Evolutionary conservation across 2,329 filamentous ascomycete genomes (phyloP).

Genomic region (Gaeumannomyces sp.): DNA sequence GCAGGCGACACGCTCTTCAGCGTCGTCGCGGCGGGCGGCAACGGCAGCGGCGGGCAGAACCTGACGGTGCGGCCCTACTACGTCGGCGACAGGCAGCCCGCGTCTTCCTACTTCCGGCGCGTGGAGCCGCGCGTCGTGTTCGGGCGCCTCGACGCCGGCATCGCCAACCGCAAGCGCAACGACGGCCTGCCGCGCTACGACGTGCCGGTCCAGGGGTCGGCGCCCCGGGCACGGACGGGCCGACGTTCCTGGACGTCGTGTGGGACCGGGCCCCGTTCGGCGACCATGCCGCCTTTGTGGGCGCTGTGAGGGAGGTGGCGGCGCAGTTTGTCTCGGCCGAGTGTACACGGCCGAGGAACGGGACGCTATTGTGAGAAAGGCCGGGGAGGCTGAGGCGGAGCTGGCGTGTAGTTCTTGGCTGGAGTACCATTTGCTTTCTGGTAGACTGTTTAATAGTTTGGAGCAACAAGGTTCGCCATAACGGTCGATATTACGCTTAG

Average conservation of each 20-base stretch:
- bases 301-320: conserved; percentile 17
- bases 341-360: conserved; percentile 20
- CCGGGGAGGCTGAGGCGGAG: conserved; percentile 21
- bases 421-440: too few relatives aligned
- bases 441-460: too few relatives aligned
- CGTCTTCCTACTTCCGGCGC: conserved; percentile 26
- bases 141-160: conserved; percentile 20
- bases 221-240: conserved; percentile 25
- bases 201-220: conserved; percentile 24
- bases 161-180: conserved; percentile 25
- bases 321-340: conserved; percentile 20
- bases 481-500: too few relatives aligned
- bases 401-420: conserved; percentile 9
- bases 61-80: conserved; percentile 25
- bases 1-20: conserved; percentile 23
- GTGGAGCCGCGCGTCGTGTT: conserved; percentile 25
- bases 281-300: conserved; percentile 20
- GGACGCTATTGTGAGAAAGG: conserved; percentile 20
- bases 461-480: too few relatives aligned
- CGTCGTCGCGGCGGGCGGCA: neutral
- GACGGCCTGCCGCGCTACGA: conserved; percentile 25
- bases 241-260: conserved; percentile 25
- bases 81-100: conserved; percentile 22
- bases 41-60: conserved; percentile 8
- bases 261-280: conserved; percentile 27